A percentile compares a stretch with the other conserved stretches of the same genome.
phyloP scores from a whole-genome alignment of 2,329 filamentous ascomycete species.

The Aspergillus neotritici region DNA sequence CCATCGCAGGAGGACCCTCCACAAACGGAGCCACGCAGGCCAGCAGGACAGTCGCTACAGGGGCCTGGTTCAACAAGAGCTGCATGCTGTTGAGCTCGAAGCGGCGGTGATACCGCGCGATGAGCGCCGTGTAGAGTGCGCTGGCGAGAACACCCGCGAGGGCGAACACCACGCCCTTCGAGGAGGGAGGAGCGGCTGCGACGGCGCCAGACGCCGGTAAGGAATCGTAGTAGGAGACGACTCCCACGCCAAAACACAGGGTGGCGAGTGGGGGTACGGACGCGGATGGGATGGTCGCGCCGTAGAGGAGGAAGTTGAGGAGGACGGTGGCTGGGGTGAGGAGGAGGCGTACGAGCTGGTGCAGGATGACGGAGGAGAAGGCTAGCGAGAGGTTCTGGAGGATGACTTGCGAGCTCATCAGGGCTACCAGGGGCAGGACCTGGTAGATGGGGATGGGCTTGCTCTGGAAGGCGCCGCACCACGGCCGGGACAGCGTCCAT shows the following conservation, averaged over 20 bases:
- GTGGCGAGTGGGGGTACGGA: conserved; percentile 13
- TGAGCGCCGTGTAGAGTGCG: conserved; percentile 18
- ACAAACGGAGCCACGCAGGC: conserved; percentile 14
- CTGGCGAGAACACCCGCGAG: conserved; percentile 16
- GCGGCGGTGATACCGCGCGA: conserved; percentile 16
- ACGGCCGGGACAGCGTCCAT: conserved; percentile 14
- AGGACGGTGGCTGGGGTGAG: conserved; percentile 15
- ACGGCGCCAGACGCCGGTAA: conserved; percentile 9
- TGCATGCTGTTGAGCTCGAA: conserved; percentile 19
- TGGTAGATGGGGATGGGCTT: conserved; percentile 12
- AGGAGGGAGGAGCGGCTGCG: conserved; percentile 8
- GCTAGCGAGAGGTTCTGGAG: conserved; percentile 19
- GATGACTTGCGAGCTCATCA: conserved; percentile 19
- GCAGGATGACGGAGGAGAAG: conserved; percentile 19
- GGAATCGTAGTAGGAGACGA: conserved; percentile 19
- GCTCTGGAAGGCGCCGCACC: conserved; percentile 14
- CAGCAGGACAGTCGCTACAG: conserved; percentile 14
- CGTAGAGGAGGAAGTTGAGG: conserved; percentile 16
- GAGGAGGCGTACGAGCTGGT: conserved; percentile 18
- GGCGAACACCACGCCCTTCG: conserved; percentile 14
- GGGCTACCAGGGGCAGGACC: conserved; percentile 16
- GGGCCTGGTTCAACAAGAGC: conserved; percentile 18
- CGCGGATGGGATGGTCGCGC: conserved; percentile 11
- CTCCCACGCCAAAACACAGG: conserved; percentile 15
- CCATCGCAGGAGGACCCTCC: conserved; percentile 10